Conservation (phyloP, 441 rosid species). For the Lepidium campestre region DNA sequence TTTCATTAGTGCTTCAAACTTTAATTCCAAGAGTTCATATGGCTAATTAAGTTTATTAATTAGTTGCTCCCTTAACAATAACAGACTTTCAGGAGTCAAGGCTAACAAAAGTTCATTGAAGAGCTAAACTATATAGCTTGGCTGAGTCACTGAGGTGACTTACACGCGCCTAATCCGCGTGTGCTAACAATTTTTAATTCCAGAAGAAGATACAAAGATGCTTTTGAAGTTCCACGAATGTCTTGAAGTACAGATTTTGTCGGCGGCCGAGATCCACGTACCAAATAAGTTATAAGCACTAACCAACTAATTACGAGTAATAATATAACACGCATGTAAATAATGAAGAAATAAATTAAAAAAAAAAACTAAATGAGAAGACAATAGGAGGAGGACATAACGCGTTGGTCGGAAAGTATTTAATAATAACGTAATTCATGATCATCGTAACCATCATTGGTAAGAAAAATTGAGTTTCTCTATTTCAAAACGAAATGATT, state of each 20-base stretch:
- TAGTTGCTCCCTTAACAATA: too few relatives aligned
- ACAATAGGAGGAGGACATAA: constrained; percentile 5
- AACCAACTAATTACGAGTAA: not conserved
- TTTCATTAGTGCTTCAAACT: too few relatives aligned
- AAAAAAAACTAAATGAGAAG: not conserved
- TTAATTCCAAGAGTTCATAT: too few relatives aligned
- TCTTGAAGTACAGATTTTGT: constrained; percentile 4
- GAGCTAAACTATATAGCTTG: not conserved
- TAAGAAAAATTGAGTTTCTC: constrained; percentile 11
- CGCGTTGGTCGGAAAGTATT: constrained; percentile 32
- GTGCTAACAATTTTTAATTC: not conserved
- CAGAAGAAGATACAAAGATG: not conserved
- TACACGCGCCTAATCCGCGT: not conserved
- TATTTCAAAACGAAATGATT: constrained; percentile 20
- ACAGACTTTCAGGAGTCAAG: not conserved
- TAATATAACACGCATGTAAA: not conserved
- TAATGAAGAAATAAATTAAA: not conserved
- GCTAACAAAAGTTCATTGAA: too few relatives aligned
- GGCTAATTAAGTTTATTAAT: too few relatives aligned
- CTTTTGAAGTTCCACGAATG: constrained; percentile 12
- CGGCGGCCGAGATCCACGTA: constrained; percentile 18
- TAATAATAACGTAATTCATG: not conserved
- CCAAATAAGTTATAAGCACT: not conserved
- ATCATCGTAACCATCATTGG: constrained; percentile 12
- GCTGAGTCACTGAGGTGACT: not conserved